Conservation (phyloP, 140 eudicot species). For the Oenanthe javanica region DNA sequence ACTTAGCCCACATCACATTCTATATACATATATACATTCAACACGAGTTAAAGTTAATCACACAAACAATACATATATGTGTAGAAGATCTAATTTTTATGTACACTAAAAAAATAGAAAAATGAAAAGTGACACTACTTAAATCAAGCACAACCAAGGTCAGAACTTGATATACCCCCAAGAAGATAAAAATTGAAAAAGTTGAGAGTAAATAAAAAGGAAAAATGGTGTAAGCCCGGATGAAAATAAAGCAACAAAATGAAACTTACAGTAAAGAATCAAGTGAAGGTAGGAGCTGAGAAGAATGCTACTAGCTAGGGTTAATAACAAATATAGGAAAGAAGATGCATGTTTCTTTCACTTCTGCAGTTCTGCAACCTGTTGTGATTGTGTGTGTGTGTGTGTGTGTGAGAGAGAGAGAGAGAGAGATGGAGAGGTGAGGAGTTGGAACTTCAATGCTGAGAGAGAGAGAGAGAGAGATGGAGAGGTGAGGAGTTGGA, state of each 20-base stretch:
- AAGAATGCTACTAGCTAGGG: neutral
- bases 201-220: neutral
- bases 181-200: neutral
- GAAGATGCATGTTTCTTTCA: neutral
- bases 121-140: neutral
- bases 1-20: neutral
- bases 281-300: neutral
- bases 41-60: neutral
- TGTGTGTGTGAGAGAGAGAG: neutral
- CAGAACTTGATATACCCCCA: neutral
- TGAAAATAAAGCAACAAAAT: neutral
- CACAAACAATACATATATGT: neutral
- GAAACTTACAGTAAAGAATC: slow-evolving; percentile 12
- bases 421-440: neutral
- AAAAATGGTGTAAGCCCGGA: neutral
- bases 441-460: slow-evolving; percentile 8
- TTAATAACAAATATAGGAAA: neutral
- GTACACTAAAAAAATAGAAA: neutral
- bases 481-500: too few species aligned
- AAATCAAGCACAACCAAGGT: neutral
- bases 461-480: slow-evolving; percentile 16
- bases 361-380: neutral
- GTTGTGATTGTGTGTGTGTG: too few species aligned
- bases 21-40: neutral
- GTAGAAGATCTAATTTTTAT: neutral